Evolutionary conservation across 306 rosid genomes (phyloP).

Genomic region (peach (Prunus persica)): DNA sequence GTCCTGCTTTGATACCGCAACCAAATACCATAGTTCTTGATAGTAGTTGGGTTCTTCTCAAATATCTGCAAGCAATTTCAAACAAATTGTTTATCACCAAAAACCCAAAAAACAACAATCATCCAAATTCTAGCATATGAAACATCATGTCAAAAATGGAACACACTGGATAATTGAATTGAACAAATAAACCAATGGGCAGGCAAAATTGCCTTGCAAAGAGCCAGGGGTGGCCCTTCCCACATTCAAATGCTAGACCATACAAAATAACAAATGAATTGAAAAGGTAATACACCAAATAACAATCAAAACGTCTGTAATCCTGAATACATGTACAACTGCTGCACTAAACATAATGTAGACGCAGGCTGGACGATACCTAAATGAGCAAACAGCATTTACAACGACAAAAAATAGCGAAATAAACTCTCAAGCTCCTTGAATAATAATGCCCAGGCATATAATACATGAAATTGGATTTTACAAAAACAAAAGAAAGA

Average conservation of each 20-base stretch:
- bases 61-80: slow-evolving; percentile 48
- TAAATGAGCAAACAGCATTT: neutral
- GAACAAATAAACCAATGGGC: too few species aligned
- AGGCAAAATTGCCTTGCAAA: neutral
- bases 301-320: neutral
- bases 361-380: neutral
- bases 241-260: neutral
- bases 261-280: neutral
- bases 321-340: neutral
- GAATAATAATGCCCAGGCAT: too few species aligned
- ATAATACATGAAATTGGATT: neutral
- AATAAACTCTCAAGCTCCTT: too few species aligned
- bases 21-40: slow-evolving; percentile 87
- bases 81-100: neutral
- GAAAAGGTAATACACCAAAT: neutral
- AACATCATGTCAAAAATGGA: neutral
- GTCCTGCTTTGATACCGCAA: slow-evolving; percentile 86
- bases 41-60: slow-evolving; percentile 85
- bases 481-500: neutral
- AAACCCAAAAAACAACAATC: neutral
- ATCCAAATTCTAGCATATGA: neutral
- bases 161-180: neutral
- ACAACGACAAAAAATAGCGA: neutral
- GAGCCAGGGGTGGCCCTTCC: neutral
- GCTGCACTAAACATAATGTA: neutral